Conservation (phyloP, 805 yeast species). For the Saturnispora saitoi region DNA sequence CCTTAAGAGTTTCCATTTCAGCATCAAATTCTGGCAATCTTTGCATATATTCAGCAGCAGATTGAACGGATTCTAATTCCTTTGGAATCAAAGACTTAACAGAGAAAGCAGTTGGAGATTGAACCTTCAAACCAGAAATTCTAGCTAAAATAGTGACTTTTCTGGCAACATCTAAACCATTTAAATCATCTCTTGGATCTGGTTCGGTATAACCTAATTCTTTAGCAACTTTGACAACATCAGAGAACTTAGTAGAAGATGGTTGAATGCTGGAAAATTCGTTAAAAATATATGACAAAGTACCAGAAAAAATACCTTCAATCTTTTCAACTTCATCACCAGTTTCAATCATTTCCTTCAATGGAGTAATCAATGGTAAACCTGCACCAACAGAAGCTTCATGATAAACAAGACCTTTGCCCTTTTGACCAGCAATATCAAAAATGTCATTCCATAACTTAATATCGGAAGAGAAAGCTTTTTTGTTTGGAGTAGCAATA, state of each 20-base stretch:
- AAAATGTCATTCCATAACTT: slow-evolving; percentile 72
- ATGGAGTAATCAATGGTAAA: slow-evolving; percentile 81
- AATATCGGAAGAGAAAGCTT: slow-evolving; percentile 81
- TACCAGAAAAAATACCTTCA: slow-evolving; percentile 96
- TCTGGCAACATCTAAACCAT: slow-evolving; percentile 97
- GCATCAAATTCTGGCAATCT: slow-evolving; percentile 77
- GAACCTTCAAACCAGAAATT: slow-evolving; percentile 76
- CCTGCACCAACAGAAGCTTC: slow-evolving; percentile 99
- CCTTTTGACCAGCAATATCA: slow-evolving; percentile 39
- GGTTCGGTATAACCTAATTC: slow-evolving; percentile 95
- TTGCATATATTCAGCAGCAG: slow-evolving; percentile 71
- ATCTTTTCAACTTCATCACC: slow-evolving; percentile 89
- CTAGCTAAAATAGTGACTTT: slow-evolving; percentile 95
- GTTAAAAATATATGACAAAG: slow-evolving; percentile 90
- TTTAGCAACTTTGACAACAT: slow-evolving; percentile 83
- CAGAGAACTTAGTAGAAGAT: slow-evolving; percentile 69
- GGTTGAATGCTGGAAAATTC: slow-evolving; percentile 70
- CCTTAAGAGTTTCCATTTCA: slow-evolving; percentile 68
- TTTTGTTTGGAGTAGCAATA: slow-evolving; percentile 96
- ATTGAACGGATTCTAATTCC: slow-evolving; percentile 62
- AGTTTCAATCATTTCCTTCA: slow-evolving; percentile 81
- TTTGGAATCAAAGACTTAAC: slow-evolving; percentile 90
- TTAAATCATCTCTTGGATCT: slow-evolving; percentile 97
- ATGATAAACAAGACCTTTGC: slow-evolving; percentile 80
- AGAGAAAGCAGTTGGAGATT: slow-evolving; percentile 86